These are phyloP conservation scores for Phytophthora tubulina DNA, from an alignment of 352 stramenopile genomes.

Conservation along the genomic window DNA sequence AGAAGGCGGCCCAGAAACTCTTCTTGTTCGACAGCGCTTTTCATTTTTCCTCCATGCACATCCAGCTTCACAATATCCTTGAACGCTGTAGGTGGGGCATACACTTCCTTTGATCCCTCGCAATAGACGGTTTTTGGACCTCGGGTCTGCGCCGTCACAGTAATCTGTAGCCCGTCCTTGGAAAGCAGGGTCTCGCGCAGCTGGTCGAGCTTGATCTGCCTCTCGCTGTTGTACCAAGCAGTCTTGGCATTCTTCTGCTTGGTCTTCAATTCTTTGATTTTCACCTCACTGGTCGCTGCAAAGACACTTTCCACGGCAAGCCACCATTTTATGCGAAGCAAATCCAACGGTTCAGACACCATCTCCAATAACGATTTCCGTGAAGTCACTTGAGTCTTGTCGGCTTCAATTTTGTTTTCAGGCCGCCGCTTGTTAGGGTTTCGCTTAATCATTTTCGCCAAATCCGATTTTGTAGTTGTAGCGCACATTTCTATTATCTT, in stretches of 20 bases:
- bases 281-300: neutral
- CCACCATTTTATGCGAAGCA: slow-evolving; percentile 43
- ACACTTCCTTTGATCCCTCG: slow-evolving; percentile 1
- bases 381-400: neutral
- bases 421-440: slow-evolving; percentile 2
- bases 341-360: slow-evolving; percentile 23
- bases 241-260: slow-evolving; percentile 7
- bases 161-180: slow-evolving; percentile 18
- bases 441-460: neutral
- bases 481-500: slow-evolving; percentile 33
- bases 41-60: neutral
- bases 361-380: slow-evolving; percentile 21
- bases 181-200: slow-evolving; percentile 4
- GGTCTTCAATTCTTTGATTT: slow-evolving; percentile 17
- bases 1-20: slow-evolving; percentile 28
- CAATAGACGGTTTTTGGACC: slow-evolving; percentile 1
- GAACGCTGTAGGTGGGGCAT: slow-evolving; percentile 11
- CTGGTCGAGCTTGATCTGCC: slow-evolving; percentile 13
- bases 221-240: slow-evolving; percentile 16
- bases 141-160: neutral
- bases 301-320: slow-evolving; percentile 37
- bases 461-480: slow-evolving; percentile 11
- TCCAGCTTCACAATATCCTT: slow-evolving; percentile 37
- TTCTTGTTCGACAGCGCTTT: neutral
- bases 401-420: neutral